phyloP scores from a whole-genome alignment of 441 rosid species.

The Populus hybrid region DNA sequence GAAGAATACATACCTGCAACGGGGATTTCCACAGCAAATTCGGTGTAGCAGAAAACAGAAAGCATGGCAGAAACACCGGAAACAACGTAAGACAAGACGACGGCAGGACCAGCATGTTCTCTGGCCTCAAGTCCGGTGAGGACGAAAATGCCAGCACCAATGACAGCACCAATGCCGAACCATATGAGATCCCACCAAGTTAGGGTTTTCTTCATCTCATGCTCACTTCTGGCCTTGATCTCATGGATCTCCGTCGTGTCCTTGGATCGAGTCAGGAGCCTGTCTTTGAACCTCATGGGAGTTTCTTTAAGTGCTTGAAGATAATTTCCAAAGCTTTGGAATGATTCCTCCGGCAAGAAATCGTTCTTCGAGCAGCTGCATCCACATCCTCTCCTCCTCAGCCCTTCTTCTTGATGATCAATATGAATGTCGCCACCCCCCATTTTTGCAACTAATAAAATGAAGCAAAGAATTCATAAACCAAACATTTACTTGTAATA shows the following conservation, averaged over 20 bases:
- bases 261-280: constrained; percentile 56
- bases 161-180: constrained; percentile 84
- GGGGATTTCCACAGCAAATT: constrained; percentile 86
- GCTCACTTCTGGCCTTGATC: constrained; percentile 60
- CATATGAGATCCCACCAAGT: constrained; percentile 95
- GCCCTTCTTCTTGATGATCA: not conserved
- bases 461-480: not conserved
- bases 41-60: constrained; percentile 90
- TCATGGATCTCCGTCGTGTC: constrained; percentile 70
- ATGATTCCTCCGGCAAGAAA: constrained; percentile 83
- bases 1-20: constrained; percentile 53
- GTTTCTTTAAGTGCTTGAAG: constrained; percentile 49
- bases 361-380: constrained; percentile 68
- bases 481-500: too few species aligned
- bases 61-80: constrained; percentile 91
- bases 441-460: not conserved
- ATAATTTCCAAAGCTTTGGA: constrained; percentile 58
- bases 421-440: not conserved
- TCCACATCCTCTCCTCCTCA: constrained; percentile 47
- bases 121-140: constrained; percentile 70
- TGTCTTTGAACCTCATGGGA: constrained; percentile 53
- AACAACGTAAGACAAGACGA: constrained; percentile 63
- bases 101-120: constrained; percentile 60
- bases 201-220: constrained; percentile 76
- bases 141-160: constrained; percentile 82